A percentile compares a stretch with the other conserved stretches of the same genome.
phyloP scores from a whole-genome alignment of 108 stramenopile genomes.

The Cylindrotheca fusiformis region DNA sequence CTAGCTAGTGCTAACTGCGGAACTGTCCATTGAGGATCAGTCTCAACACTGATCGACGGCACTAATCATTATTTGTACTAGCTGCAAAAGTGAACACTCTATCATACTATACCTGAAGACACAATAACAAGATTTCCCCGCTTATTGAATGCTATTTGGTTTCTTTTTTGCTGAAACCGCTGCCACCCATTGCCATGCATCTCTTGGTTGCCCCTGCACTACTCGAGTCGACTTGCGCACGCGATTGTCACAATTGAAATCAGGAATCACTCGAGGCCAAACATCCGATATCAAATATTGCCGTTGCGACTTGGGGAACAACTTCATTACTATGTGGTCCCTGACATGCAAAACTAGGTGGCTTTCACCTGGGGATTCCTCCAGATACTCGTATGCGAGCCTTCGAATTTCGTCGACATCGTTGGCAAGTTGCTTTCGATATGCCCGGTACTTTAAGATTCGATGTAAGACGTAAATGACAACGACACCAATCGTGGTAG shows the following conservation, averaged over 20 bases:
- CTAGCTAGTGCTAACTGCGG: no score
- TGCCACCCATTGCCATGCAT: constrained; percentile 35
- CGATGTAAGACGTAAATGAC: background rate
- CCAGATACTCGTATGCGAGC: constrained; percentile 23
- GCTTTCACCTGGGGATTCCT: constrained; percentile 4
- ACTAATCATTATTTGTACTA: no score
- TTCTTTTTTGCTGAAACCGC: background rate
- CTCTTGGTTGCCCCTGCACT: constrained; percentile 11
- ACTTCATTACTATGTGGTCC: constrained; percentile 21
- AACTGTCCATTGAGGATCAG: no score
- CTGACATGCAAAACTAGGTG: constrained; percentile 31
- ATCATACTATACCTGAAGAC: background rate
- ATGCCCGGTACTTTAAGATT: background rate
- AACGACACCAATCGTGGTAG: constrained; percentile 1
- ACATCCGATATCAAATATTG: constrained; percentile 17
- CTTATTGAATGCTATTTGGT: background rate
- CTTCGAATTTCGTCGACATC: constrained; percentile 23
- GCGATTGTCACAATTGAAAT: constrained; percentile 33
- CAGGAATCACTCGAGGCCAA: constrained; percentile 34
- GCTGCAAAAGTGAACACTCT: no score
- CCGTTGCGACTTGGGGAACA: constrained; percentile 13
- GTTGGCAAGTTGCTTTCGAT: constrained; percentile 6
- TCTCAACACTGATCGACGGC: no score
- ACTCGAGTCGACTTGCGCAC: constrained; percentile 22
- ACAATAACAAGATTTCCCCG: background rate